Evolutionary conservation across 192 early-diverging fungal species (phyloP).

Genomic region (Dimargaris cristalligena): DNA sequence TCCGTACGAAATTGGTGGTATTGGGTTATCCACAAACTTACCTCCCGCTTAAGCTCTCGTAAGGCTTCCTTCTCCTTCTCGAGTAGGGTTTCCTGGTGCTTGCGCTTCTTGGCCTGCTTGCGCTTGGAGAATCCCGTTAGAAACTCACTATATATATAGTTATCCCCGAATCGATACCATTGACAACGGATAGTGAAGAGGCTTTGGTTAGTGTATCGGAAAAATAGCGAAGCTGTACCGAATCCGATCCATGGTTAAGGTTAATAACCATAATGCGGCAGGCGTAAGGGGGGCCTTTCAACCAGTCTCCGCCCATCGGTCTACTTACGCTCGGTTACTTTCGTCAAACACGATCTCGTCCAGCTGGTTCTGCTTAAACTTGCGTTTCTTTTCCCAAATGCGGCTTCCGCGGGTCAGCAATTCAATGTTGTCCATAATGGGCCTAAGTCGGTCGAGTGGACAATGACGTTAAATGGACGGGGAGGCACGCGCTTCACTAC

Average conservation of each 20-base stretch:
- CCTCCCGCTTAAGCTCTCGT: not conserved
- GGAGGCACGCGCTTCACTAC: too few relatives aligned
- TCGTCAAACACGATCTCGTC: not conserved
- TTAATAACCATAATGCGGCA: too few relatives aligned
- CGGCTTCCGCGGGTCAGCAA: not conserved
- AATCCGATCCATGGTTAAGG: not conserved
- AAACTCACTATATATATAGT: not conserved
- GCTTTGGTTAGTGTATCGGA: too few relatives aligned
- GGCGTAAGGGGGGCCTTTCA: too few relatives aligned
- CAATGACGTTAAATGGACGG: too few relatives aligned
- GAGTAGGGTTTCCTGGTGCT: not conserved
- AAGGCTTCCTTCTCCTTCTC: not conserved
- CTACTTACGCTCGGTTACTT: not conserved
- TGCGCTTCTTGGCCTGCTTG: not conserved
- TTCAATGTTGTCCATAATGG: not conserved
- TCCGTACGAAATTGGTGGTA: not conserved
- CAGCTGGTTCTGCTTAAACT: not conserved
- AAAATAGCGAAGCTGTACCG: not conserved
- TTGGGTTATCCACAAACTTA: not conserved
- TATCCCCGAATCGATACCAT: not conserved
- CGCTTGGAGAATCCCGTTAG: not conserved
- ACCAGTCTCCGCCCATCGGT: too few relatives aligned
- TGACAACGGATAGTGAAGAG: not conserved
- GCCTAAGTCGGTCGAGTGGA: too few relatives aligned
- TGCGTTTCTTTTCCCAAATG: not conserved